Conservation (phyloP, 495 filamentous ascomycete species). For the Bacidia rubella region DNA sequence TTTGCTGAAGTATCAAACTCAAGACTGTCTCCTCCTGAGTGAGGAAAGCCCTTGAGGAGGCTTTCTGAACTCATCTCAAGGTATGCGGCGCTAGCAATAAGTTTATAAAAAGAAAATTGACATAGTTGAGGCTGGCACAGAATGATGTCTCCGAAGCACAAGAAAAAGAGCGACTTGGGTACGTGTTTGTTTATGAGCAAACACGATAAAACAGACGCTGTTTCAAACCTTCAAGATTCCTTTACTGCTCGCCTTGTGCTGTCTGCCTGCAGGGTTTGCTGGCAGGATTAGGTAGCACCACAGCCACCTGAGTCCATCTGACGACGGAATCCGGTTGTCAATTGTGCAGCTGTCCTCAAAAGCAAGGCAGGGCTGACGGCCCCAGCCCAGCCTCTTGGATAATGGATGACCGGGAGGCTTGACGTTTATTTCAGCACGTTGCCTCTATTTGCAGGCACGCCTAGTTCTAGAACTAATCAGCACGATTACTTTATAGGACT, state of each 20-base stretch:
- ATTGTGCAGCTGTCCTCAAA: background rate
- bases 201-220: background rate
- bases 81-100: too few species aligned
- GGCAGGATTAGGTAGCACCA: background rate
- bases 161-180: background rate
- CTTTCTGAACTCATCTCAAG: constrained; percentile 13
- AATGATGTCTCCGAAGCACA: background rate
- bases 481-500: too few species aligned
- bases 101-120: background rate
- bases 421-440: background rate
- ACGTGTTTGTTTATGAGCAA: background rate
- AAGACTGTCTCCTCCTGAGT: constrained; percentile 4
- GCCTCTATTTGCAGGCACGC: background rate
- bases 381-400: too few species aligned
- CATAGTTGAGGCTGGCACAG: background rate
- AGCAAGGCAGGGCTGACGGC: too few species aligned
- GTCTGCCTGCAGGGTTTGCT: background rate
- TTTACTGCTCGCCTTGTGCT: background rate
- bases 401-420: too few species aligned
- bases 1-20: constrained; percentile 7
- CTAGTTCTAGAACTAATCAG: too few species aligned
- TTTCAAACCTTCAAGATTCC: background rate
- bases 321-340: background rate
- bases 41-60: constrained; percentile 3
- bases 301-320: background rate